phyloP scores from a whole-genome alignment of 176 grass and related monocot genomes.

The Aegilops longissima region DNA sequence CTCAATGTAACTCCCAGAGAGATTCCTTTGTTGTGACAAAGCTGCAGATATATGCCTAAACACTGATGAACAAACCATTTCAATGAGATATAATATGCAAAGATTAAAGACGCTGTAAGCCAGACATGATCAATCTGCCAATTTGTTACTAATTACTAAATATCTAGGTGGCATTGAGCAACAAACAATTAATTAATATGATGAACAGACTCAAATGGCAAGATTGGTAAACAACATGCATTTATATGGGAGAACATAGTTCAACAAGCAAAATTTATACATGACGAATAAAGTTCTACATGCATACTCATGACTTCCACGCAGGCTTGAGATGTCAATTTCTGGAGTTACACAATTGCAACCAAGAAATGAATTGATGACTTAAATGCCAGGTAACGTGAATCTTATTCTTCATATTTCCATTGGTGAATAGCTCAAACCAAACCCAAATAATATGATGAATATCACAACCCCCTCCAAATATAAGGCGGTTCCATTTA shows the following conservation, averaged over 20 bases:
- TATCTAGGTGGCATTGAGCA: neutral
- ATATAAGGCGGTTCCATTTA: neutral
- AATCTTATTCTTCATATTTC: neutral
- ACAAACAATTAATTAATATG: neutral
- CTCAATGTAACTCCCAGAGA: conserved; percentile 22
- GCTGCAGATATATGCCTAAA: conserved; percentile 19
- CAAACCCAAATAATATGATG: neutral
- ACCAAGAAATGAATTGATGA: conserved; percentile 1
- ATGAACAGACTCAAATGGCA: neutral
- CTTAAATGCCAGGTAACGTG: neutral
- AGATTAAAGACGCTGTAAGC: neutral
- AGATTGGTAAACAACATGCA: conserved; percentile 25
- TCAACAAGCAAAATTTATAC: conserved; percentile 4
- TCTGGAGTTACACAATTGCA: neutral
- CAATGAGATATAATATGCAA: conserved; percentile 13
- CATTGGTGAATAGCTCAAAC: neutral
- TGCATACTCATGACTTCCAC: conserved; percentile 9
- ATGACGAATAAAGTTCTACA: conserved; percentile 7
- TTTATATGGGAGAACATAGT: neutral
- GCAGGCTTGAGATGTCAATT: conserved; percentile 2
- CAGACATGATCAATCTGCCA: conserved; percentile 2
- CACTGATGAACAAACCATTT: conserved; percentile 7
- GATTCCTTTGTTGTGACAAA: conserved; percentile 20
- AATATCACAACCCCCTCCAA: neutral
- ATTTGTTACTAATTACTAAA: neutral